Percentiles rank a stretch among this genome's conserved stretches.
These are phyloP conservation scores for Termitomyces sp. DNA, from an alignment of 768 basidiomycete genomes.

Conservation along the genomic window DNA sequence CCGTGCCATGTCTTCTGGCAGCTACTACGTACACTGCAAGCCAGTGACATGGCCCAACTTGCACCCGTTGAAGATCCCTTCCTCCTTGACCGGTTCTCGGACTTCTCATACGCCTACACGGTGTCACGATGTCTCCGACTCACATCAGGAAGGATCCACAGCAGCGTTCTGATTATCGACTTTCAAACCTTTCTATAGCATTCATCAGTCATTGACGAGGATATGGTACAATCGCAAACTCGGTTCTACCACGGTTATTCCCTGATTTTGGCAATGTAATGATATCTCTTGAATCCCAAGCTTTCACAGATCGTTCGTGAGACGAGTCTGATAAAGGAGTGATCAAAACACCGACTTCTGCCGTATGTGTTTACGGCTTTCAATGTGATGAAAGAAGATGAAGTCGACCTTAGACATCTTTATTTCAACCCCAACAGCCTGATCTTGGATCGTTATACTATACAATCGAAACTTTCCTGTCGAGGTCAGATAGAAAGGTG, in stretches of 20 bases:
- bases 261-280: background rate
- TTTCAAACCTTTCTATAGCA: too few relatives aligned
- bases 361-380: background rate
- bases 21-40: background rate
- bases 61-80: background rate
- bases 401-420: background rate
- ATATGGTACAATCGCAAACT: background rate
- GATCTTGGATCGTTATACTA: background rate
- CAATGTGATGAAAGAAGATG: background rate
- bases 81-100: background rate
- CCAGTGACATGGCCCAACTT: background rate
- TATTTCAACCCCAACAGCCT: background rate
- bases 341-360: background rate
- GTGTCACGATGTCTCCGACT: background rate
- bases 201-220: background rate
- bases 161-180: background rate
- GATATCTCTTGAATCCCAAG: too few relatives aligned
- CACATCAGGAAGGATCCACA: background rate
- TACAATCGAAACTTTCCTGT: background rate
- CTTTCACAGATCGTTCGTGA: background rate
- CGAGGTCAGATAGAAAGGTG: background rate
- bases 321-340: background rate
- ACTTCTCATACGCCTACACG: background rate
- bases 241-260: background rate
- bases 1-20: background rate